Base-by-base conservation (phyloP, 257 asterid genomes). In the Nicotiana tomentosiformis region DNA sequence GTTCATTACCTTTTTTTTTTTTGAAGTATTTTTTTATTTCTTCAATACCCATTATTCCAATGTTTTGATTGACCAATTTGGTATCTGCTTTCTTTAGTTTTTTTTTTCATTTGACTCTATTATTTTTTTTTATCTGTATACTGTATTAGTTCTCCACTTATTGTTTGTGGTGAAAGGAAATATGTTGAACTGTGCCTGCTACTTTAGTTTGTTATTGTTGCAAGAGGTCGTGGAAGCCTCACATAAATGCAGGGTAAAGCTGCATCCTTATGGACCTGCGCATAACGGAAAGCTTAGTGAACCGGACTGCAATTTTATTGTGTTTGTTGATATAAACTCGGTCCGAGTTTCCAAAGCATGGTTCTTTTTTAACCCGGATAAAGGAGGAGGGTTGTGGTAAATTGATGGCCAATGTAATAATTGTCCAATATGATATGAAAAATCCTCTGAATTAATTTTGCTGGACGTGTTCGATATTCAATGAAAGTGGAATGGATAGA, bases 1-100 rank as follows among this genome's bases (percentile, higher is more conserved):
- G 92, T 91, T 23, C 23, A 51, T 17, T 7, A 26, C 1, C 20
- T 43, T 3, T n/a, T 32, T 49, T 49, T 29, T 20, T 56, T 29
- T 4, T 18, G 4, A 1, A 8, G 26, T 35, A 2, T 2, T 77
- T 14, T 32, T 5, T 33, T 77, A 67, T 82, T 37, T 60, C 30
- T 30, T 58, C 5, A 5, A 32, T 14, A 29, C 4, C 18, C 69
- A 5, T 66, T 20, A 7, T 33, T 1, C 67, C 55, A 62, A 60
- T 83, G 77, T 17, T 39, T 30, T 53, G 35, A 35, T 18, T 29
- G 15, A 23, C 1, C 29, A 37, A 18, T 12, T 5, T 14, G 7
- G n/a, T n/a, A 43, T 8, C 49, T 39, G 9, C 46, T 7, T 39
- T 39, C 7, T 39, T 39, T 39, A 39, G 9, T 4, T 4, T 33